Base-by-base conservation (phyloP, 345 rosid genomes). In the Salix viminalis region DNA sequence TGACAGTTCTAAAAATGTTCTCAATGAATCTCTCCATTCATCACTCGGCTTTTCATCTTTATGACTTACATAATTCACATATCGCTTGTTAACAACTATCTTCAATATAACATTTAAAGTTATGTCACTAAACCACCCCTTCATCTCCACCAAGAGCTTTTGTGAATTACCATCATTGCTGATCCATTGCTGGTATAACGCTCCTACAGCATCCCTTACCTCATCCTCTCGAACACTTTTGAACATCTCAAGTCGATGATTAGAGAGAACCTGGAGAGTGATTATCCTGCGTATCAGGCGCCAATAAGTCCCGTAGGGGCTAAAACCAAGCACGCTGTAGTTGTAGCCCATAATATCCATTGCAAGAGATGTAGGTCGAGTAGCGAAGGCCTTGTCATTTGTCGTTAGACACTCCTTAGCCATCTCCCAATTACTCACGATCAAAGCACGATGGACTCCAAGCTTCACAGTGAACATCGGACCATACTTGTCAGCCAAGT, bases 221-320 rank as follows among this genome's bases (percentile, higher is more conserved):
- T 78, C 85, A 1, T 79, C 54, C 18, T 65, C 82, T 11, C 77
- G 73, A 0, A 81, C 72, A 23, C 58, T 48, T 52, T 70, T 68
- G 39, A 86, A 79, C 64, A 48, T 70, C 30, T 76, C 77, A 6
- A 86, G 81, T 34, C 80, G 80, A 65, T 56, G 79, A 79, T 41
- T 75, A 3, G 87, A 86, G 74, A 86, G 85, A 58, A 86, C 79
- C 79, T 86, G 83, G 4, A 72, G 14, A 0, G 77, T 76, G n/a
- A 52, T 30, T 0, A 82, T 18, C 79, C 74, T 84, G 60, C 87
- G 84, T 4, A 76, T 4, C 0, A 70, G 73, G 4, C 85, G 86
- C 90, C 88, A 85, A 39, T 77, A 79, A 4, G 81, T 67, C 10
- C 86, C 83, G 7, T 87, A 81, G 0, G 87, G 80, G 18, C 72